phyloP scores from a whole-genome alignment of 2,329 filamentous ascomycete species.

The Pezicula rhizophila region DNA sequence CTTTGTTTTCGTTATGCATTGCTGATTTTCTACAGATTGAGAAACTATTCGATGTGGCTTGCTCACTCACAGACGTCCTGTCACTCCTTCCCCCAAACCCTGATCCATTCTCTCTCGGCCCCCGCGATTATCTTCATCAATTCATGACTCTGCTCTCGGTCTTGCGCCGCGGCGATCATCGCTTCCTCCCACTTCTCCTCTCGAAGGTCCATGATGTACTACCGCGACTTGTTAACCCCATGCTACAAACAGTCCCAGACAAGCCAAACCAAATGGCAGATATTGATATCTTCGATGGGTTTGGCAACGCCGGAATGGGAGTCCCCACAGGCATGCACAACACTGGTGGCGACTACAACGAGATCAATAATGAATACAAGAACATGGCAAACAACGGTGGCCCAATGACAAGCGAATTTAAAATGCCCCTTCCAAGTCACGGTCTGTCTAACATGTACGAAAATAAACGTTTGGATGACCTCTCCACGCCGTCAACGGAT shows the following conservation, averaged over 20 bases:
- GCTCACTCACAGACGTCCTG: constrained; percentile 67
- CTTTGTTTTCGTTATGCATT: neutral
- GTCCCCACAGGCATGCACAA: constrained; percentile 21
- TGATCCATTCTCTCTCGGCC: constrained; percentile 58
- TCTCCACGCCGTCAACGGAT: neutral
- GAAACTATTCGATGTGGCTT: constrained; percentile 73
- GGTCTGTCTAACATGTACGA: constrained; percentile 1
- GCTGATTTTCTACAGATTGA: constrained; percentile 48
- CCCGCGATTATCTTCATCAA: constrained; percentile 67
- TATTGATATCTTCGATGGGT: constrained; percentile 61
- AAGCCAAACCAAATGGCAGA: constrained; percentile 31
- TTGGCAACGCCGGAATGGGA: constrained; percentile 55
- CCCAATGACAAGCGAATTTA: constrained; percentile 4
- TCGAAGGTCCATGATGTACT: constrained; percentile 70
- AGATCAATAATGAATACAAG: constrained; percentile 24
- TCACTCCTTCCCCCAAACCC: constrained; percentile 54
- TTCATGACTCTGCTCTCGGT: constrained; percentile 62
- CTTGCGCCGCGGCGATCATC: constrained; percentile 68
- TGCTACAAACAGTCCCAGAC: constrained; percentile 54
- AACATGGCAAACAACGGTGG: constrained; percentile 20
- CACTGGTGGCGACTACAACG: constrained; percentile 19
- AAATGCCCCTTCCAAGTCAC: constrained; percentile 1
- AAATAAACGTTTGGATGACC: neutral
- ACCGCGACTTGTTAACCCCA: constrained; percentile 54
- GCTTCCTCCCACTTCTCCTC: constrained; percentile 71